phyloP scores from a whole-genome alignment of 345 rosid genomes.

The Iberis pinnata region DNA sequence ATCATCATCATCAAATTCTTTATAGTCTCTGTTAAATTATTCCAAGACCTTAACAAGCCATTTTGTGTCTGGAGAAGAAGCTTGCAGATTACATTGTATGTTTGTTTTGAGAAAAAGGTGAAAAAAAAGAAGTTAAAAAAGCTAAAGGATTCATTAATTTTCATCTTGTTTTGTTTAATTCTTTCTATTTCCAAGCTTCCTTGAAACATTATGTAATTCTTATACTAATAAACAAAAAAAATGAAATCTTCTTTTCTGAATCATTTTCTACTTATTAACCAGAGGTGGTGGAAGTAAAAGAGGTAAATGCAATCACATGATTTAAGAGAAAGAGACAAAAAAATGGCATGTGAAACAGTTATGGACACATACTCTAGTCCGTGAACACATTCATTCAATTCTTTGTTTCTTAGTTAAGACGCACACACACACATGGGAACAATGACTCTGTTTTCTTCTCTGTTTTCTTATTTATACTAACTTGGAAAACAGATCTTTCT shows the following conservation, averaged over 20 bases:
- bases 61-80: slow-evolving; percentile 13
- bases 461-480: slow-evolving; percentile 22
- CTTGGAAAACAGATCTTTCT: slow-evolving; percentile 14
- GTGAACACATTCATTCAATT: slow-evolving; percentile 28
- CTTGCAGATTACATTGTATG: slow-evolving; percentile 19
- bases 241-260: background rate
- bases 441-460: slow-evolving; percentile 23
- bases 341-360: slow-evolving; percentile 24
- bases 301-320: slow-evolving; percentile 32
- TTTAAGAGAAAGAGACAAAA: slow-evolving; percentile 22
- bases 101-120: slow-evolving; percentile 8
- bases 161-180: slow-evolving; percentile 12
- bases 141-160: slow-evolving; percentile 3
- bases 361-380: slow-evolving; percentile 29
- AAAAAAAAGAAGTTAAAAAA: too few relatives aligned
- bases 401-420: slow-evolving; percentile 28
- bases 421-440: slow-evolving; percentile 31
- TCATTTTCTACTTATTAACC: background rate
- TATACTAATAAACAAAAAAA: background rate
- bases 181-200: slow-evolving; percentile 14
- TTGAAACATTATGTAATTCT: slow-evolving; percentile 18
- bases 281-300: slow-evolving; percentile 18
- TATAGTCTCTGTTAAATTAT: slow-evolving; percentile 8
- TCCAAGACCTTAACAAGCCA: slow-evolving; percentile 3
- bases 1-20: slow-evolving; percentile 9